Conservation (phyloP, 441 rosid species). For the Mallotus repandus region DNA sequence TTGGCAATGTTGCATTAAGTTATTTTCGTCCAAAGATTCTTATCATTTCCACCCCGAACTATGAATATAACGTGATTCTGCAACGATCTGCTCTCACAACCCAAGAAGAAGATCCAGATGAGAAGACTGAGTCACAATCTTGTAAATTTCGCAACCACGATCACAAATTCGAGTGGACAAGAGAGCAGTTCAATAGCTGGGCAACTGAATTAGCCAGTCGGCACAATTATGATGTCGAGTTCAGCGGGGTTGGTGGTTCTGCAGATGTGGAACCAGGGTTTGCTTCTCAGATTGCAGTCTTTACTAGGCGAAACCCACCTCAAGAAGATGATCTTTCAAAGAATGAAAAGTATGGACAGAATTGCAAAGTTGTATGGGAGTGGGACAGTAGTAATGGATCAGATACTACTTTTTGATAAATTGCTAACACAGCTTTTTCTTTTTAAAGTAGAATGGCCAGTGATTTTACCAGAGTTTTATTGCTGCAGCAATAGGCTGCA, state of each 20-base stretch:
- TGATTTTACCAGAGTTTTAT: neutral
- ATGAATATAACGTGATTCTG: slow-evolving; percentile 83
- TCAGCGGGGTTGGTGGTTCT: slow-evolving; percentile 89
- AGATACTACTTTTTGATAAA: slow-evolving; percentile 6
- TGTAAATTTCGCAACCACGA: slow-evolving; percentile 88
- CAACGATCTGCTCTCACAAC: slow-evolving; percentile 44
- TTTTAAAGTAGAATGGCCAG: neutral
- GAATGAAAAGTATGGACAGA: slow-evolving; percentile 21
- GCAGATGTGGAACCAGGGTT: slow-evolving; percentile 75
- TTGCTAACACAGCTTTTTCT: neutral
- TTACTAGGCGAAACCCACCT: slow-evolving; percentile 31
- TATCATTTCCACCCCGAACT: slow-evolving; percentile 89
- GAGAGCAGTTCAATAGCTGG: slow-evolving; percentile 80
- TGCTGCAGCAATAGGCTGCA: neutral
- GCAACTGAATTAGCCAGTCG: slow-evolving; percentile 56
- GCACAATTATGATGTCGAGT: slow-evolving; percentile 70
- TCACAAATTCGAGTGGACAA: slow-evolving; percentile 99
- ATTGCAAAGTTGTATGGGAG: slow-evolving; percentile 66
- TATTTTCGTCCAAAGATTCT: slow-evolving; percentile 66
- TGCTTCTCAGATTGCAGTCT: slow-evolving; percentile 92
- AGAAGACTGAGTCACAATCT: slow-evolving; percentile 45
- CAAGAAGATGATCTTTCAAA: slow-evolving; percentile 25
- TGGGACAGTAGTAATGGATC: slow-evolving; percentile 40
- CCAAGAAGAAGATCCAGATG: slow-evolving; percentile 66
- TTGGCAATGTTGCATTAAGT: slow-evolving; percentile 67